These are phyloP conservation scores for Cryomyces antarcticus DNA, from an alignment of 495 filamentous ascomycete genomes.

Conservation along the genomic window DNA sequence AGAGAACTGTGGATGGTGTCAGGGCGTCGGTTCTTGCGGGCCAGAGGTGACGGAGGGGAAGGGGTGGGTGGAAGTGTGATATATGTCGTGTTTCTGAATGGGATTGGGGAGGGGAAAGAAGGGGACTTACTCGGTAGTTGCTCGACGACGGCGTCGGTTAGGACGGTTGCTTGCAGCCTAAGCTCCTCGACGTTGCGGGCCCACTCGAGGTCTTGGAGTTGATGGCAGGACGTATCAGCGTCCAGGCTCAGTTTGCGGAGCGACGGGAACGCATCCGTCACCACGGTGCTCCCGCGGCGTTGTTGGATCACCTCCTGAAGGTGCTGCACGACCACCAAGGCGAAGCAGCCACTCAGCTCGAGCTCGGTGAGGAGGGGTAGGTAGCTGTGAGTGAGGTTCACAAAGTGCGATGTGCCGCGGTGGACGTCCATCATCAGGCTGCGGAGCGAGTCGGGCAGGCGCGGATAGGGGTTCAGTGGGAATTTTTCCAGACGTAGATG, in stretches of 20 bases:
- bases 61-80: no score
- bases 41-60: no score
- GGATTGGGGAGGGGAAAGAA: neutral
- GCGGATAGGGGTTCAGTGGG: neutral
- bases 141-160: neutral
- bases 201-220: neutral
- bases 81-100: neutral
- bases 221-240: neutral
- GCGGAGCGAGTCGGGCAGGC: no score
- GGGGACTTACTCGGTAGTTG: neutral
- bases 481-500: neutral
- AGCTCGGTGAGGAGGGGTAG: neutral
- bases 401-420: neutral
- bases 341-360: neutral
- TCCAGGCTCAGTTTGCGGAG: neutral
- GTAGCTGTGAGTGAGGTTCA: neutral
- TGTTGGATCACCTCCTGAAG: no score
- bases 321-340: neutral
- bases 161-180: neutral
- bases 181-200: neutral
- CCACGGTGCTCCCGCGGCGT: neutral
- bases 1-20: neutral
- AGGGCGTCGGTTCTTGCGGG: no score
- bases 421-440: neutral
- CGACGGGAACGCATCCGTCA: neutral